phyloP scores from a whole-genome alignment of 169 alveolate species.

The Plasmodium gaboni region DNA sequence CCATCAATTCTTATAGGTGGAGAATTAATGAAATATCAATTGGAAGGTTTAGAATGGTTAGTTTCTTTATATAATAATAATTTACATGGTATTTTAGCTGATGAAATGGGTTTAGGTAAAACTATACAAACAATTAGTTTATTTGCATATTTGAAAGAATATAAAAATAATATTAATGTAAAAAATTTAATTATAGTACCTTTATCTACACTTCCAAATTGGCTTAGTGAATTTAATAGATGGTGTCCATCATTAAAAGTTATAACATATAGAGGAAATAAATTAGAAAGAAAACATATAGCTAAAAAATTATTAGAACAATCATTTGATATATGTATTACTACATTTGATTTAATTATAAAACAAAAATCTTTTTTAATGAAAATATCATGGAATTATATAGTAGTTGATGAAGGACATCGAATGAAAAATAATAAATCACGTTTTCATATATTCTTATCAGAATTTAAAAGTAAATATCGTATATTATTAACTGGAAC shows the following conservation, averaged over 20 bases:
- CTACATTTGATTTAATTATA: conserved; percentile 79
- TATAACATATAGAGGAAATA: conserved; percentile 96
- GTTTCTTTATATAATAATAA: conserved; percentile 95
- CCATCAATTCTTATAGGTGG: conserved; percentile 84
- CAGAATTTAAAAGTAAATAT: conserved; percentile 93
- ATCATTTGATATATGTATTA: conserved; percentile 75
- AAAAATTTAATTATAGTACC: conserved; percentile 96
- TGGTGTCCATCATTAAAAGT: conserved; percentile 96
- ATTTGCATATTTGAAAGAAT: conserved; percentile 93
- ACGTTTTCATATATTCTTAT: conserved; percentile 92
- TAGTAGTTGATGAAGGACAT: conserved; percentile 99
- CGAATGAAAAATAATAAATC: conserved; percentile 97
- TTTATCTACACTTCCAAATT: conserved; percentile 95
- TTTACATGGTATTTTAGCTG: conserved; percentile 97
- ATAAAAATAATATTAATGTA: conserved; percentile 68
- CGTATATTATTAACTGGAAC: conserved; percentile 98
- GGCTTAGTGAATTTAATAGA: conserved; percentile 96
- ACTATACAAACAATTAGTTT: conserved; percentile 97
- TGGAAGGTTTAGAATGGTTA: conserved; percentile 95
- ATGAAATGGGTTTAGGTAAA: conserved; percentile 99
- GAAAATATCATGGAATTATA: conserved; percentile 94
- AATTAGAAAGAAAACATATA: conserved; percentile 90
- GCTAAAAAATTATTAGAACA: conserved; percentile 47
- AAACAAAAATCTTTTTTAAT: conserved; percentile 47
- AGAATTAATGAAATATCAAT: conserved; percentile 91